A percentile compares a stretch with the other conserved stretches of the same genome.
Evolutionary conservation across 2,329 filamentous ascomycete genomes (phyloP).

Genomic region (Nemania diffusa): DNA sequence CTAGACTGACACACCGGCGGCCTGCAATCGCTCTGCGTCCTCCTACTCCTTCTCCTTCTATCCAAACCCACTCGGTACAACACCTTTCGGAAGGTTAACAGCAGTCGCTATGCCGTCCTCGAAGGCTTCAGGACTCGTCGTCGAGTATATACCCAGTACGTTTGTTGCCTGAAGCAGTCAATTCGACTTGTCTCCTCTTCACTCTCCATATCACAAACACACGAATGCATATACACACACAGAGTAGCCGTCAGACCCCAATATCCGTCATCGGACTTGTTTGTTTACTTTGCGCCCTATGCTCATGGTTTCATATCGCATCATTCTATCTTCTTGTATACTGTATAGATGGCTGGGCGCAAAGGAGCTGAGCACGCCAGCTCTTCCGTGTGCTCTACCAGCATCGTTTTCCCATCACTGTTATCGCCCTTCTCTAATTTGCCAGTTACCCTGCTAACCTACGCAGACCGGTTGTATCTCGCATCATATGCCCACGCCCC

Average conservation of each 20-base stretch:
- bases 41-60: background rate
- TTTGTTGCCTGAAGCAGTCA: constrained; percentile 33
- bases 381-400: constrained; percentile 40
- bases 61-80: background rate
- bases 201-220: background rate
- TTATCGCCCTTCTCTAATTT: constrained; percentile 37
- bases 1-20: background rate
- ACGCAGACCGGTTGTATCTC: constrained; percentile 89
- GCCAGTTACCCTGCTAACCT: constrained; percentile 52
- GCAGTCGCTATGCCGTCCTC: constrained; percentile 60
- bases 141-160: constrained; percentile 95
- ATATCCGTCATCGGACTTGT: background rate
- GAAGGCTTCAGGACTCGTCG: constrained; percentile 78
- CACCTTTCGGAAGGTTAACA: constrained; percentile 28
- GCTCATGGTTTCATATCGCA: background rate
- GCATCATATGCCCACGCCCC: constrained; percentile 89
- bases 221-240: background rate
- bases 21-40: background rate
- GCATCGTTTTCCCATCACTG: constrained; percentile 33
- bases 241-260: background rate
- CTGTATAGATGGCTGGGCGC: constrained; percentile 35
- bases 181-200: constrained; percentile 21
- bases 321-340: constrained; percentile 26
- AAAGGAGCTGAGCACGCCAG: constrained; percentile 37
- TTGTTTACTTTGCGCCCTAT: background rate